Conservation (phyloP, 495 filamentous ascomycete genomes). For the Pseudoneurospora amorphoporcata region DNA sequence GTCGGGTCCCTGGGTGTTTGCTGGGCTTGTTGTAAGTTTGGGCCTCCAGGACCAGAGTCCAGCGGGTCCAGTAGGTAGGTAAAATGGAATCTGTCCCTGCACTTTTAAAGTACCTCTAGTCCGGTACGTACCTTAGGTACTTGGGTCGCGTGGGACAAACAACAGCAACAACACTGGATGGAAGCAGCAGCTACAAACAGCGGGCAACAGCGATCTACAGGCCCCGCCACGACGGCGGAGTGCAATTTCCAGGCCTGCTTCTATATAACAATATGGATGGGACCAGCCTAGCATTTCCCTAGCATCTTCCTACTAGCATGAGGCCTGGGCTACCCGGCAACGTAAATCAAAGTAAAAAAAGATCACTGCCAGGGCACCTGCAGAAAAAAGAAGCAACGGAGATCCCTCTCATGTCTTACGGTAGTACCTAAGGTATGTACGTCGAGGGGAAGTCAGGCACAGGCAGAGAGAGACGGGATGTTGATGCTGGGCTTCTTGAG, state of each 20-base stretch:
- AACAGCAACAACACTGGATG: neutral
- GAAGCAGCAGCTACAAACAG: neutral
- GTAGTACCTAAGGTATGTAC: neutral
- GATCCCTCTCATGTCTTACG: neutral
- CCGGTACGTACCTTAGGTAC: neutral
- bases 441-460: neutral
- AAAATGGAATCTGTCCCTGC: neutral
- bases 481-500: neutral
- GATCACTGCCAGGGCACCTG: neutral
- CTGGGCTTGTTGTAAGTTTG: neutral
- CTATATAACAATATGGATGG: neutral
- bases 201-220: conserved; percentile 19
- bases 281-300: neutral
- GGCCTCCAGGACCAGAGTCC: neutral
- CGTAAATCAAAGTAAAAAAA: neutral
- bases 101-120: neutral
- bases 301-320: neutral
- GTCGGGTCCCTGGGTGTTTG: neutral
- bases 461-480: neutral
- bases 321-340: neutral
- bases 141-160: conserved; percentile 3
- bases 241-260: conserved; percentile 20
- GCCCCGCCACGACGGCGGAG: conserved; percentile 21
- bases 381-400: neutral
- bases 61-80: neutral